Conservation (phyloP, 75 land plant genomes). For the Cryptomeria japonica region DNA sequence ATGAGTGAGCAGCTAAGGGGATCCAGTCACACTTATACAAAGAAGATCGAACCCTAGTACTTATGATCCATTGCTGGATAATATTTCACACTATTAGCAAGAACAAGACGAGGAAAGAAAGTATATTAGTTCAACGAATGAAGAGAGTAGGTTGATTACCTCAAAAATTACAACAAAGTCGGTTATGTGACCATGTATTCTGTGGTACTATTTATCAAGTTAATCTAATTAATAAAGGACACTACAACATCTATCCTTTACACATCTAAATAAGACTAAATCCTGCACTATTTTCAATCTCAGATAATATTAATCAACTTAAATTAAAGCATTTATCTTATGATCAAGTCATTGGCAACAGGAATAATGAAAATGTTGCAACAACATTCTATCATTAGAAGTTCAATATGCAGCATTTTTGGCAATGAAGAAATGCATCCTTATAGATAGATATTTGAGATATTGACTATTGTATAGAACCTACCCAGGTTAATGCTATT, state of each 20-base stretch:
- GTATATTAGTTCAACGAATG: not conserved
- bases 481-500: constrained; percentile 96
- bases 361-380: not conserved
- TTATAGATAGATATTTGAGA: not conserved
- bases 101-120: not conserved
- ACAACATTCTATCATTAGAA: not conserved
- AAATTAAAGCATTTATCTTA: not conserved
- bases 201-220: not conserved
- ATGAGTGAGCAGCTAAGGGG: not conserved
- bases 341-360: not conserved
- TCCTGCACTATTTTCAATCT: not conserved
- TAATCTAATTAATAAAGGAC: not conserved
- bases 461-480: not conserved
- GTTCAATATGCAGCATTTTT: not conserved
- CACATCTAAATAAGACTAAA: constrained; percentile 5
- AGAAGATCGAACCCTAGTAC: not conserved
- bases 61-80: not conserved
- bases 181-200: not conserved
- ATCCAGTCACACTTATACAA: not conserved
- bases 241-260: not conserved
- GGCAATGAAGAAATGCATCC: too few species aligned
- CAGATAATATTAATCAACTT: not conserved
- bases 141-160: not conserved
- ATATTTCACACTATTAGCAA: not conserved
- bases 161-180: not conserved